Evolutionary conservation across 768 basidiomycete genomes (phyloP).

Genomic region (Arthromyces matolae): DNA sequence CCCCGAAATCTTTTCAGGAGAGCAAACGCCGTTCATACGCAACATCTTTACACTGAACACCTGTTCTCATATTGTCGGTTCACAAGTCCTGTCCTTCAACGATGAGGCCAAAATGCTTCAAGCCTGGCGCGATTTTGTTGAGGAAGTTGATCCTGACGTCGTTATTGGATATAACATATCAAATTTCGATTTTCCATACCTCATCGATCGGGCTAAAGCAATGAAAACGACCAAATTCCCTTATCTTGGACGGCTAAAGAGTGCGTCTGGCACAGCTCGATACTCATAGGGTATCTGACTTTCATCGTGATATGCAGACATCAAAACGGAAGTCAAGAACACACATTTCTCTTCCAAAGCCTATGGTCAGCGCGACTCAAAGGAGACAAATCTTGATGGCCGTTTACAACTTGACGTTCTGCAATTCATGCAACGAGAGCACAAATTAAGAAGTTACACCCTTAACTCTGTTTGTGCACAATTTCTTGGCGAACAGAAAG

Average conservation of each 20-base stretch:
- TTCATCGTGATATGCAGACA: constrained; percentile 39
- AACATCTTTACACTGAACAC: constrained; percentile 95
- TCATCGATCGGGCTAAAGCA: constrained; percentile 87
- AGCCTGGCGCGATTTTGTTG: constrained; percentile 87
- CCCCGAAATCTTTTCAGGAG: constrained; percentile 53
- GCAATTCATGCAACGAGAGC: constrained; percentile 98
- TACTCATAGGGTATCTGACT: constrained; percentile 1
- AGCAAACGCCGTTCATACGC: constrained; percentile 88
- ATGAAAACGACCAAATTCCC: constrained; percentile 69
- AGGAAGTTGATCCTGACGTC: constrained; percentile 89
- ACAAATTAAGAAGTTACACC: constrained; percentile 95
- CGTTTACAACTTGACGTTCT: constrained; percentile 93
- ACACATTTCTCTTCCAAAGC: constrained; percentile 99
- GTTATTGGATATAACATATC: constrained; percentile 95
- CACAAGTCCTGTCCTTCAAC: constrained; percentile 83
- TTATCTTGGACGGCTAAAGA: constrained; percentile 69
- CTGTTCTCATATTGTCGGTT: constrained; percentile 96
- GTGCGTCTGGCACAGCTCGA: constrained; percentile 36
- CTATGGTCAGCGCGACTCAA: constrained; percentile 95
- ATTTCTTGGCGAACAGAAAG: constrained; percentile 98
- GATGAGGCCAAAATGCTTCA: constrained; percentile 72
- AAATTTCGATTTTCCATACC: constrained; percentile 94
- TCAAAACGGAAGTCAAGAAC: constrained; percentile 78
- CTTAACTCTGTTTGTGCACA: constrained; percentile 98
- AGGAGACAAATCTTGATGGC: constrained; percentile 87